Conservation (phyloP, 2,329 filamentous ascomycete genomes). For the Exophiala sideris region DNA sequence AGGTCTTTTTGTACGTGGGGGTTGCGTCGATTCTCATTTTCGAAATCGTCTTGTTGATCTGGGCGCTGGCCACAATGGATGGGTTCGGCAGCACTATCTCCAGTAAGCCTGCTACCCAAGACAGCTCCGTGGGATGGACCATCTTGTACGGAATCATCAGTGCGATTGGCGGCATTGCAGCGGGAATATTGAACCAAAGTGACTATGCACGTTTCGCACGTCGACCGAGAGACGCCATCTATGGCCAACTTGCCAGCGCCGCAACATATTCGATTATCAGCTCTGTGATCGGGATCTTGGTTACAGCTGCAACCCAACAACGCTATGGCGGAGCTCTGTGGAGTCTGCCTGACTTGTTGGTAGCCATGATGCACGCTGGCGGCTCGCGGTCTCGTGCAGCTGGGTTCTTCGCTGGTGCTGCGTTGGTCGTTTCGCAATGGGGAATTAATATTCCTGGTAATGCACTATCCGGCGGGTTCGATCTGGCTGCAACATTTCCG, state of each 20-base stretch:
- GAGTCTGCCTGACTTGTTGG: conserved; percentile 42
- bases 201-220: conserved; percentile 46
- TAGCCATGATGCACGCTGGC: conserved; percentile 34
- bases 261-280: conserved; percentile 40
- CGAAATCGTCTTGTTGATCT: conserved; percentile 36
- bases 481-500: conserved; percentile 52
- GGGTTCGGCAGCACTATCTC: conserved; percentile 31
- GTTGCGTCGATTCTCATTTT: conserved; percentile 41
- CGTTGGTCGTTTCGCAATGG: conserved; percentile 45
- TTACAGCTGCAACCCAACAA: conserved; percentile 33
- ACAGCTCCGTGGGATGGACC: conserved; percentile 18
- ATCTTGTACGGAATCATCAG: conserved; percentile 37
- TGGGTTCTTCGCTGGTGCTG: conserved; percentile 47
- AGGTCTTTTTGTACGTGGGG: conserved; percentile 43
- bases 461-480: conserved; percentile 52
- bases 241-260: conserved; percentile 38
- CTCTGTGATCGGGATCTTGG: conserved; percentile 39
- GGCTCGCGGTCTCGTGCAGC: conserved; percentile 39
- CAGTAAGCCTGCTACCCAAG: conserved; percentile 13
- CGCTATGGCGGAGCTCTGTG: conserved; percentile 39
- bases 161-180: conserved; percentile 44
- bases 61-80: conserved; percentile 36
- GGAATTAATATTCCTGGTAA: conserved; percentile 49
- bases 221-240: conserved; percentile 40
- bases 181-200: conserved; percentile 45